Percentiles rank a stretch among this genome's conserved stretches.
Conservation (phyloP, 192 early-diverging fungal species). For the Podila clonocystis region DNA sequence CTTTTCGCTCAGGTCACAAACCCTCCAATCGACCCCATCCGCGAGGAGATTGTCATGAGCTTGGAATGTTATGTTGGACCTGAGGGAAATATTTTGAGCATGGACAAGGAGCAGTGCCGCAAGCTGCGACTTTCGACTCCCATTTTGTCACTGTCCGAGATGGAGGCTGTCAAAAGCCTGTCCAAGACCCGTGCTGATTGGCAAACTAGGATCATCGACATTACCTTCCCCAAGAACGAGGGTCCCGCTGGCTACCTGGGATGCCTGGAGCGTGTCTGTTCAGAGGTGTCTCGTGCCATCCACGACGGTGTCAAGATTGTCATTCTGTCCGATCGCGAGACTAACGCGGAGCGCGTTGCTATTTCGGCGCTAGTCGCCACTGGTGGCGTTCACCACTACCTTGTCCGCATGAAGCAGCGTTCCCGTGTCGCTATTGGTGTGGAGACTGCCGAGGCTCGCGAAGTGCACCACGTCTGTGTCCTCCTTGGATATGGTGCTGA, state of each 20-base stretch:
- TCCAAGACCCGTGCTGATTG: constrained; percentile 73
- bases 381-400: constrained; percentile 94
- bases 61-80: constrained; percentile 94
- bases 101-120: constrained; percentile 79
- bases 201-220: constrained; percentile 85
- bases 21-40: constrained; percentile 99
- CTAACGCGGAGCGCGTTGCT: constrained; percentile 74
- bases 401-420: constrained; percentile 90
- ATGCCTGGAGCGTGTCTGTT: constrained; percentile 89
- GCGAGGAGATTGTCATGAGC: constrained; percentile 98
- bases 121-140: constrained; percentile 87
- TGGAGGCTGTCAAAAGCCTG: constrained; percentile 82
- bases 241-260: constrained; percentile 78
- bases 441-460: constrained; percentile 94
- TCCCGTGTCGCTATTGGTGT: constrained; percentile 87
- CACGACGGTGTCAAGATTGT: constrained; percentile 81
- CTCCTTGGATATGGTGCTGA: constrained; percentile 96
- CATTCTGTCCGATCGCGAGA: constrained; percentile 82
- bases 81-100: constrained; percentile 92
- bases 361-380: constrained; percentile 87
- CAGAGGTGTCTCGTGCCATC: constrained; percentile 86
- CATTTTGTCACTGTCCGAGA: constrained; percentile 84
- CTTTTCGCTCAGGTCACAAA: constrained; percentile 99
- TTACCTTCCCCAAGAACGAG: constrained; percentile 80
- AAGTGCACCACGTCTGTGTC: constrained; percentile 96